Percentiles rank a stretch among this genome's conserved stretches.
Conservation (phyloP, 495 filamentous ascomycete genomes). For the Penicillium canescens region DNA sequence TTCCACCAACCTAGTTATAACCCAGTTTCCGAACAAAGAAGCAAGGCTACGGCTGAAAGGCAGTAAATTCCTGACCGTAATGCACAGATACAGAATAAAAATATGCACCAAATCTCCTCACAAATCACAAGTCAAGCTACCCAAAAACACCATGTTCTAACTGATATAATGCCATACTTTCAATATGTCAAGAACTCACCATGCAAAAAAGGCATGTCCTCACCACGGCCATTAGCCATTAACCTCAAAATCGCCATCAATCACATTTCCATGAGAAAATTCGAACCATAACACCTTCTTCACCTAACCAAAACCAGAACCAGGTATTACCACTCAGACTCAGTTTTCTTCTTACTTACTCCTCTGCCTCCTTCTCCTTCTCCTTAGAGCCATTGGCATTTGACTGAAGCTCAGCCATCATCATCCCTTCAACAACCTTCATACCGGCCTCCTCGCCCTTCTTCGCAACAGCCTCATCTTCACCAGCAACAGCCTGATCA, state of each 20-base stretch:
- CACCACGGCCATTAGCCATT: no score
- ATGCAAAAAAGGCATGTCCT: neutral
- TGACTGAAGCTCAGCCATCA: conserved; percentile 29
- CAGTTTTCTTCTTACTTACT: conserved; percentile 8
- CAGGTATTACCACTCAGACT: no score
- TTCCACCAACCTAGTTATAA: no score
- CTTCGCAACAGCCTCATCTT: conserved; percentile 48
- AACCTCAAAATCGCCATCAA: no score
- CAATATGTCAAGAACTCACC: neutral
- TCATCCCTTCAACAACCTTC: conserved; percentile 66
- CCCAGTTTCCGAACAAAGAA: no score
- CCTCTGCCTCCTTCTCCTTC: conserved; percentile 39
- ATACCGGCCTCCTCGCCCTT: conserved; percentile 58
- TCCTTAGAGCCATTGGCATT: conserved; percentile 10
- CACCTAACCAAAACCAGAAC: neutral
- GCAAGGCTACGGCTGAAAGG: no score
- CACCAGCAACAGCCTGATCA: conserved; percentile 78
- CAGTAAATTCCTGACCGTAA: no score
- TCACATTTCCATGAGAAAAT: no score
- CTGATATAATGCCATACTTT: conserved; percentile 4
- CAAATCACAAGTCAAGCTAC: neutral
- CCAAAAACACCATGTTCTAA: conserved; percentile 7
- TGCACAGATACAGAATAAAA: no score
- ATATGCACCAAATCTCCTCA: no score
- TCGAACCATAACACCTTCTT: neutral